Base-by-base conservation (phyloP, 805 yeast genomes). In the Hanseniaspora valbyensis region DNA sequence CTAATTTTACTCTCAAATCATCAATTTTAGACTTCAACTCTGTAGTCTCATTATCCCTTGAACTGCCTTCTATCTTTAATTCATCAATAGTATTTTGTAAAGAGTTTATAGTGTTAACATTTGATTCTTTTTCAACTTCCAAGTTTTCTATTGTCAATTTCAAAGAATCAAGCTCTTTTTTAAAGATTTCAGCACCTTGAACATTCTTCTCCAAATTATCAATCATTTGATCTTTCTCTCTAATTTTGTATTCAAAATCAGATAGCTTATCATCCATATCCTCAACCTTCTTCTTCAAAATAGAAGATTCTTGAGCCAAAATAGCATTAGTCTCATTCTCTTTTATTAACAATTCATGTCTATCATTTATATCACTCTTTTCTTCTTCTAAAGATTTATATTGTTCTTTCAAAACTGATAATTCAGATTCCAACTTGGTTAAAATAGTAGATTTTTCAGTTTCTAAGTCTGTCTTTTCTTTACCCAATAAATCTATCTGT, bases 231-330 rank as follows among this genome's bases (percentile, higher is more conserved):
- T 42, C 48, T 21, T 43, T 49, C n/a, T 42, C 48, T 29, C 42
- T 42, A 3, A 50, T 14, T 21, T 41, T 44, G 1, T 6, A n/a
- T 25, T 50, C 45, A 9, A 50, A 18, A 8, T 50, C 25, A 16
- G 41, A 19, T 8, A 48, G 25, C 32, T 58, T 55, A 12, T 60
- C 49, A 12, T 55, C 54, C 18, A 54, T 46, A 16, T 58, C 48
- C 21, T 55, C 56, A 3, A 70, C 57, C 26, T 67, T 67, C 4
- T 49, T 50, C 41, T 68, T 66, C 13, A 66, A 42, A 13, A 34
- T 44, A 6, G 34, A 16, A 9, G 30, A 30, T 16, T 42, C 45
- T 36, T 42, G 46, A 12, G 45, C 39, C 5, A 53, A 28, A 53
- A 28, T 25, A 16, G 33, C 16, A n/a, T 28, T 44, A 6, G 33